A percentile compares a stretch with the other conserved stretches of the same genome.
Conservation (phyloP, 2,329 filamentous ascomycete genomes). For the Fusarium mundagurra region DNA sequence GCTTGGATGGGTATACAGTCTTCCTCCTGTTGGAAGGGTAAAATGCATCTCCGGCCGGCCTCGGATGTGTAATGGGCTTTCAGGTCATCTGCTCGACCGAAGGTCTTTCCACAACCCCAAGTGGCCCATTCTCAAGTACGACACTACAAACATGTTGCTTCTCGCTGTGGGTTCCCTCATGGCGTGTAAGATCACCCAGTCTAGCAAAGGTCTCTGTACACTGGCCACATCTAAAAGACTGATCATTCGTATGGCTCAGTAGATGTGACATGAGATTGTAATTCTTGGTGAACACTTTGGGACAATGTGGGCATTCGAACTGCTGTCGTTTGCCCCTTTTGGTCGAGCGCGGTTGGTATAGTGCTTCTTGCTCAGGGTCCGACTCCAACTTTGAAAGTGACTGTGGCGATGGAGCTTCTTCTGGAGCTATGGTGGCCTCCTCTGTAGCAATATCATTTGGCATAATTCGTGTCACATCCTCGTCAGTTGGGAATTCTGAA, state of each 20-base stretch:
- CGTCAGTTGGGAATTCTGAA: fast-evolving
- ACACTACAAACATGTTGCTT: fast-evolving
- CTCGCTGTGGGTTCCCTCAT: fast-evolving
- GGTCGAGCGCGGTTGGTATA: fast-evolving
- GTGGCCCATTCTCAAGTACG: neutral
- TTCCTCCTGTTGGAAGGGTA: neutral
- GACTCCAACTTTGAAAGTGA: fast-evolving
- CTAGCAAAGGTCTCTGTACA: neutral
- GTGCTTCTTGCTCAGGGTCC: neutral
- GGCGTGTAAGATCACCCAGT: fast-evolving
- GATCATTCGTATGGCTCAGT: fast-evolving
- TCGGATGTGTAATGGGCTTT: neutral
- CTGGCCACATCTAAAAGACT: fast-evolving
- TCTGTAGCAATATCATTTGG: fast-evolving
- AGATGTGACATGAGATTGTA: neutral
- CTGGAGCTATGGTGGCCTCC: fast-evolving
- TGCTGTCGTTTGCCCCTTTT: fast-evolving
- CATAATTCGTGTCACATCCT: fast-evolving
- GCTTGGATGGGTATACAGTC: no score
- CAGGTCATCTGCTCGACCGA: neutral
- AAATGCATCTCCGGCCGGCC: neutral
- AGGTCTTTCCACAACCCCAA: neutral
- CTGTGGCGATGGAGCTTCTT: fast-evolving
- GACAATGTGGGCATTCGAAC: neutral
- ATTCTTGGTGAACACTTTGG: neutral